Evolutionary conservation across 2,329 filamentous ascomycete species (phyloP).

Genomic region (Metarhizium guizhouense): DNA sequence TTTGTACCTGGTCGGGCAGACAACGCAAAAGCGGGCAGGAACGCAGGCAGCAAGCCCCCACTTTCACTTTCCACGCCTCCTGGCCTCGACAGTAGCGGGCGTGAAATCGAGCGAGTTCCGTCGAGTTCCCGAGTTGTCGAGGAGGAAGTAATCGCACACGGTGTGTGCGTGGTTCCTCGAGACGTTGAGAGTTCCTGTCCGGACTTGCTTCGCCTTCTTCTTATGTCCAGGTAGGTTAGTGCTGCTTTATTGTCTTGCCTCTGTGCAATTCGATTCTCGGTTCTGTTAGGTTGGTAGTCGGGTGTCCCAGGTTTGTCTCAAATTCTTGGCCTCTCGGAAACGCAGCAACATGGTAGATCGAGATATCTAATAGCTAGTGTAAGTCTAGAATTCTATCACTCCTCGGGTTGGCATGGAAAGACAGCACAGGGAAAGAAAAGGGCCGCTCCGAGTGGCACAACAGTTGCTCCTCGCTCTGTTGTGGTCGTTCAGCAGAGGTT

Average conservation of each 20-base stretch:
- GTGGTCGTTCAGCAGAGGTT: constrained; percentile 1
- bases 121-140: background rate
- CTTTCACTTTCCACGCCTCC: background rate
- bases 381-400: constrained; percentile 3
- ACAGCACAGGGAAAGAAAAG: background rate
- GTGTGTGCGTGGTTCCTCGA: background rate
- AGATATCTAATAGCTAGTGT: background rate
- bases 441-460: constrained; percentile 2
- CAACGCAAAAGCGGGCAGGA: constrained; percentile 3
- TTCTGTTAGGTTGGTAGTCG: background rate
- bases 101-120: background rate
- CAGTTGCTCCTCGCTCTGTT: constrained; percentile 4
- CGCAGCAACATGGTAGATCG: constrained; percentile 1
- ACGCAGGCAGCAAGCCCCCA: constrained; percentile 4
- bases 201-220: background rate
- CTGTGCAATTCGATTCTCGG: background rate
- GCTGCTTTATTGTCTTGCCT: background rate
- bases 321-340: background rate
- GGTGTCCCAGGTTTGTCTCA: background rate
- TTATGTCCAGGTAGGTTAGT: background rate
- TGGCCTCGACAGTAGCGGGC: background rate
- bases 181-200: background rate
- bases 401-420: constrained; percentile 1
- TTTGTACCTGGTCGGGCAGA: constrained; percentile 5
- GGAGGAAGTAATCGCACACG: background rate